phyloP scores from a whole-genome alignment of 257 asterid genomes.

The Apocynum venetum region DNA sequence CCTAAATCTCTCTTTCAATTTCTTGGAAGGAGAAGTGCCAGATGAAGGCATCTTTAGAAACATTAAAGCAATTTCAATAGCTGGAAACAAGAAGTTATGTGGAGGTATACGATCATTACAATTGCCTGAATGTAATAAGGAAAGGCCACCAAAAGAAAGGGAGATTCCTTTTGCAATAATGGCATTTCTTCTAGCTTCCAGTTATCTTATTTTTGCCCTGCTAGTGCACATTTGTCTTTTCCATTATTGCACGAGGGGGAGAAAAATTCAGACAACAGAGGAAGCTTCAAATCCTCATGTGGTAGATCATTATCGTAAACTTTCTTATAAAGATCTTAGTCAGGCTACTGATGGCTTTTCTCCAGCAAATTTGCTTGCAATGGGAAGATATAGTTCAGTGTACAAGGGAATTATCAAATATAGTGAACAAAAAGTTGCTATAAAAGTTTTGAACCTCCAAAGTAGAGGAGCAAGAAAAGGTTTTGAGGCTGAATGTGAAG shows the following conservation, averaged over 20 bases:
- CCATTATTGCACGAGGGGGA: neutral
- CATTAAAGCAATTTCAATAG: neutral
- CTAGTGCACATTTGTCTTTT: neutral
- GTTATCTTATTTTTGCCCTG: neutral
- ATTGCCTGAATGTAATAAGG: neutral
- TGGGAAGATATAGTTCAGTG: slow-evolving; percentile 20
- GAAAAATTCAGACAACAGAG: neutral
- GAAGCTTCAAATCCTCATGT: neutral
- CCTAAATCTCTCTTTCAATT: slow-evolving; percentile 9
- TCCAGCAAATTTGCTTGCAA: slow-evolving; percentile 12
- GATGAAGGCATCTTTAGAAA: slow-evolving; percentile 2
- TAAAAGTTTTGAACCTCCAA: slow-evolving; percentile 25
- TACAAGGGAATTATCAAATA: slow-evolving; percentile 23
- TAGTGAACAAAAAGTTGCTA: slow-evolving; percentile 17
- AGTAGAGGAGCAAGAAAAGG: slow-evolving; percentile 21
- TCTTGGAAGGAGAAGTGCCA: slow-evolving; percentile 14
- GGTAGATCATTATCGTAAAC: neutral
- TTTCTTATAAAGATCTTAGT: slow-evolving; percentile 6
- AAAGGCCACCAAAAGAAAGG: neutral
- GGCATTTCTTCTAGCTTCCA: neutral
- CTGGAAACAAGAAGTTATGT: slow-evolving; percentile 10
- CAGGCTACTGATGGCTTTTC: slow-evolving; percentile 14
- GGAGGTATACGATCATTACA: slow-evolving; percentile 5
- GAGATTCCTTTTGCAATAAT: neutral
- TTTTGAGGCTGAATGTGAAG: slow-evolving; percentile 25